Percentiles rank a stretch among this genome's conserved stretches.
Conservation (phyloP, 2,329 filamentous ascomycete genomes). For the Aspergillus hiratsukae region DNA sequence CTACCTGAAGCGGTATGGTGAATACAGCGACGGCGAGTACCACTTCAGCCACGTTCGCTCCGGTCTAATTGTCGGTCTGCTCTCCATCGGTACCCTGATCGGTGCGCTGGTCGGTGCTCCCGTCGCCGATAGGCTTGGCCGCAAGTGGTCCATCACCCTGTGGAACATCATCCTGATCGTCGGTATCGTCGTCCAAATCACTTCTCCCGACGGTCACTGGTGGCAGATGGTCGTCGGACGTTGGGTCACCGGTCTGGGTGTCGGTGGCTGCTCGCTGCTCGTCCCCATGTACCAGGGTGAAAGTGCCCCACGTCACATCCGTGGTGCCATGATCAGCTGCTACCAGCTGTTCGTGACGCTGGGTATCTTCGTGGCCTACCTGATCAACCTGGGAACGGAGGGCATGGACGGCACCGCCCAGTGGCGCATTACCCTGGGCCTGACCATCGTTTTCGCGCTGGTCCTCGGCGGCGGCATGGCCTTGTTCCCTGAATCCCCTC, state of each 20-base stretch:
- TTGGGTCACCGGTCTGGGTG: slow-evolving; percentile 40
- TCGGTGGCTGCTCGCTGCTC: slow-evolving; percentile 39
- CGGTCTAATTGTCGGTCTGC: slow-evolving; percentile 40
- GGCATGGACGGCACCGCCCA: slow-evolving; percentile 35
- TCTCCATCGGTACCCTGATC: slow-evolving; percentile 42
- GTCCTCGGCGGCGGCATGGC: slow-evolving; percentile 52
- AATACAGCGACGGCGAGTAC: slow-evolving; percentile 28
- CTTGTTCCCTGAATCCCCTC: slow-evolving; percentile 54
- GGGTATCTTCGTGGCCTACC: slow-evolving; percentile 44
- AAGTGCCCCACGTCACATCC: slow-evolving; percentile 42
- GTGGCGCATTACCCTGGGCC: slow-evolving; percentile 50
- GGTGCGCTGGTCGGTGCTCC: slow-evolving; percentile 40
- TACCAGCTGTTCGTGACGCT: slow-evolving; percentile 47
- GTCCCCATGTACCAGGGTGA: slow-evolving; percentile 47
- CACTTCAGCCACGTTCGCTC: slow-evolving; percentile 39
- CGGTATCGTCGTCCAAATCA: slow-evolving; percentile 42
- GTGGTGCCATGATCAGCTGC: slow-evolving; percentile 40
- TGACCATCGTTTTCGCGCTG: slow-evolving; percentile 54
- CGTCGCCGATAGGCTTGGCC: slow-evolving; percentile 39
- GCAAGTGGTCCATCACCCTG: slow-evolving; percentile 38
- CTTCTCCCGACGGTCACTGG: slow-evolving; percentile 33
- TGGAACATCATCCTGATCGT: slow-evolving; percentile 38
- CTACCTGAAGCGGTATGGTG: slow-evolving; percentile 37
- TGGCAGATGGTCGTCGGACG: slow-evolving; percentile 42
- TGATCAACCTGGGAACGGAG: slow-evolving; percentile 45